Evolutionary conservation across 73 alveolate species (phyloP).

Genomic region (Uronychia binucleata): DNA sequence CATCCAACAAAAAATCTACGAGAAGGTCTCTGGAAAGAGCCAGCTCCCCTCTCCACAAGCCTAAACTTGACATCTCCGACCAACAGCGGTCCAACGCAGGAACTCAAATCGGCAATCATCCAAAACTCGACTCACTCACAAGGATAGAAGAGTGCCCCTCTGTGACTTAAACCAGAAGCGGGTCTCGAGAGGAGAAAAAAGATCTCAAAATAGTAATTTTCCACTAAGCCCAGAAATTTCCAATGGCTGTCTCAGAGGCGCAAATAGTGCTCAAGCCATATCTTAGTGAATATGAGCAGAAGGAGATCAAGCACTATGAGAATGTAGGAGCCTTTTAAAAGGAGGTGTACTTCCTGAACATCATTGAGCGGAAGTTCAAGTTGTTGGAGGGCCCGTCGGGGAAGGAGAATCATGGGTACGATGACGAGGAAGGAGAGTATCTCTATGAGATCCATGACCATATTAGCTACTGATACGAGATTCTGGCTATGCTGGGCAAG

Average conservation of each 20-base stretch:
- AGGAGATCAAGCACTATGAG: background rate
- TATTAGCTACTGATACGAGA: conserved; percentile 65
- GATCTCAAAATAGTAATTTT: background rate
- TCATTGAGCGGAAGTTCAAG: background rate
- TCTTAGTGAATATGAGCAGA: background rate
- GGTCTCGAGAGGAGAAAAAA: background rate
- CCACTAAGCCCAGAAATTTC: background rate
- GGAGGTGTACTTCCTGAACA: background rate
- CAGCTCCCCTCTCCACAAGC: background rate
- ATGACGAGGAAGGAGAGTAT: conserved; percentile 74
- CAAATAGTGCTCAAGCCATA: background rate
- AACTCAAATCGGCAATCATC: background rate
- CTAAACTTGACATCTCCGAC: background rate
- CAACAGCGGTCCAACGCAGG: background rate
- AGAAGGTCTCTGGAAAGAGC: background rate
- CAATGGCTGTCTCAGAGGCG: background rate
- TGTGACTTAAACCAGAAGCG: background rate
- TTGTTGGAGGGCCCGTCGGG: conserved; percentile 7
- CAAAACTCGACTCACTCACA: background rate
- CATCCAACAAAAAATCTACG: background rate
- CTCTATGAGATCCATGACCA: conserved; percentile 53
- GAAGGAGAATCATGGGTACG: conserved; percentile 75
- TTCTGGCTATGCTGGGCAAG: conserved; percentile 57
- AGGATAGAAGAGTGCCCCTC: background rate
- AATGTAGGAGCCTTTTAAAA: background rate